A percentile compares a stretch with the other conserved stretches of the same genome.
Conservation (phyloP, 139 green algal genomes). For the Chlamydomonas urium region DNA sequence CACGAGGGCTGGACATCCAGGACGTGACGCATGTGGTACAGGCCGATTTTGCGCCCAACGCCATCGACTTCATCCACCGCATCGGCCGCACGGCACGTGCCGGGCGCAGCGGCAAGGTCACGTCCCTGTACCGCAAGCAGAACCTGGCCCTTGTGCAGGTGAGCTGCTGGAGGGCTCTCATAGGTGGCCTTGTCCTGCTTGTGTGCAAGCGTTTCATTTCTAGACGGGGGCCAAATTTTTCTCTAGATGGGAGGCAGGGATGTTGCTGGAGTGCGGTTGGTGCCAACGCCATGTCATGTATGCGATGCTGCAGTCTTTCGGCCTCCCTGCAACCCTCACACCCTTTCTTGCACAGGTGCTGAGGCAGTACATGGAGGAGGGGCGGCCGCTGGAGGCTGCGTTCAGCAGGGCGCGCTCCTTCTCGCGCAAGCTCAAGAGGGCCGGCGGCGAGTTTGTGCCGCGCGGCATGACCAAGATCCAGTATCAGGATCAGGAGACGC, state of each 20-base stretch:
- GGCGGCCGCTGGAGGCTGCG: conserved; percentile 73
- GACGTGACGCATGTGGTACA: conserved; percentile 75
- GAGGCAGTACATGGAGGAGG: conserved; percentile 46
- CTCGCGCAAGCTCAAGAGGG: conserved; percentile 80
- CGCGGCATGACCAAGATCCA: conserved; percentile 47
- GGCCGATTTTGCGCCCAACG: conserved; percentile 86
- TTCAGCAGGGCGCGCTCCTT: conserved; percentile 93
- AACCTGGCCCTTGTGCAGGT: conserved; percentile 6
- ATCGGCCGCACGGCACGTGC: conserved; percentile 79
- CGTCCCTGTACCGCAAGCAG: conserved; percentile 51
- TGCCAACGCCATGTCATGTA: no score
- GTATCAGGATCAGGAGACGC: no score
- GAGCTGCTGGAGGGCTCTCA: no score
- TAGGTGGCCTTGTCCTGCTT: not conserved
- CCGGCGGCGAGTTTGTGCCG: conserved; percentile 73
- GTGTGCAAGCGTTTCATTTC: not conserved
- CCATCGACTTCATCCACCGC: conserved; percentile 93
- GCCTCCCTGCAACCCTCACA: not conserved
- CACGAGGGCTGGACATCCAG: conserved; percentile 85
- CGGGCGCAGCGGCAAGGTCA: conserved; percentile 71
- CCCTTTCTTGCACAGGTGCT: no score
- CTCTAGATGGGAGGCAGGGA: no score
- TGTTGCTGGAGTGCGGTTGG: no score
- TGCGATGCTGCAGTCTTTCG: not conserved
- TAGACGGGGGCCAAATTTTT: no score